Conservation (phyloP, 805 yeast genomes). For the Torulaspora indica region DNA sequence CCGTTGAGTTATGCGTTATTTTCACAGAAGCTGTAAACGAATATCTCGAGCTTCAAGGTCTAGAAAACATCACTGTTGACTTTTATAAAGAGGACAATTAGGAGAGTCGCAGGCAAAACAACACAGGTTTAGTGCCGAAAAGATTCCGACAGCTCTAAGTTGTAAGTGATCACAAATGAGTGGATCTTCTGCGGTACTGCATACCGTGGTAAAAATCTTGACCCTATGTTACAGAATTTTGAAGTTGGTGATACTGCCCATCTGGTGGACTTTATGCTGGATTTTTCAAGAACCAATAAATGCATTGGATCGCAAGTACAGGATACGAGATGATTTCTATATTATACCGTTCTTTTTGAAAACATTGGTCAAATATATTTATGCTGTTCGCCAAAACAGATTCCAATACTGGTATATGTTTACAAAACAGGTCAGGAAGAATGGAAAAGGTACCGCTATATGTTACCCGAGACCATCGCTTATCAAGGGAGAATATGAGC, state of each 20-base stretch:
- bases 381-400: slow-evolving; percentile 25
- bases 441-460: slow-evolving; percentile 55
- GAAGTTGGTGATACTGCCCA: slow-evolving; percentile 19
- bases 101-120: neutral
- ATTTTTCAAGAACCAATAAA: slow-evolving; percentile 15
- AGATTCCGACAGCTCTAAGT: neutral
- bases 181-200: slow-evolving; percentile 10
- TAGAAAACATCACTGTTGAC: neutral
- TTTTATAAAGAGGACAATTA: neutral
- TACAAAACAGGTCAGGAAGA: slow-evolving; percentile 48
- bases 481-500: slow-evolving; percentile 52
- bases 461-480: slow-evolving; percentile 45
- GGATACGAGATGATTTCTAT: slow-evolving; percentile 49
- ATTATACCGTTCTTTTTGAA: slow-evolving; percentile 44
- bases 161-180: neutral
- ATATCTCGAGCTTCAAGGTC: neutral
- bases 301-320: slow-evolving; percentile 30
- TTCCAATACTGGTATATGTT: slow-evolving; percentile 67
- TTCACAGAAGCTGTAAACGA: slow-evolving; percentile 6
- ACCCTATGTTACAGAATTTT: slow-evolving; percentile 16
- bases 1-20: slow-evolving; percentile 3
- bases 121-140: neutral
- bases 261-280: slow-evolving; percentile 14
- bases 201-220: slow-evolving; percentile 17
- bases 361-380: slow-evolving; percentile 40